Conservation (phyloP, 2,329 filamentous ascomycete genomes). For the Exophiala sp. region DNA sequence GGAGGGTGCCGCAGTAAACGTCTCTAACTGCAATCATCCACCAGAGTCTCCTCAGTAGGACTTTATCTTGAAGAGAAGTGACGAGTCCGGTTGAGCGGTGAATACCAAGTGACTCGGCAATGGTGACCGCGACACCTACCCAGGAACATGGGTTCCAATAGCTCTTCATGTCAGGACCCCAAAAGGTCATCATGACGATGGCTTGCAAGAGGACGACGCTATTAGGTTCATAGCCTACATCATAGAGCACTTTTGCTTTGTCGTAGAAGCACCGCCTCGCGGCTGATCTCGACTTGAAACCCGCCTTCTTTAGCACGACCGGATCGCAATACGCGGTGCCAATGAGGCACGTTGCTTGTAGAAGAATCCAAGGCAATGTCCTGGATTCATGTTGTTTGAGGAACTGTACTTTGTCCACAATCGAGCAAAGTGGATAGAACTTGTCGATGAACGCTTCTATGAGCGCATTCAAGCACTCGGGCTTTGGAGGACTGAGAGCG, state of each 20-base stretch:
- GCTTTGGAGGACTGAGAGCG: slow-evolving; percentile 5
- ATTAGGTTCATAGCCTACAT: slow-evolving; percentile 31
- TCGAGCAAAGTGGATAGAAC: slow-evolving; percentile 15
- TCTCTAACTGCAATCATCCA: slow-evolving; percentile 26
- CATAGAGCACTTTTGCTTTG: slow-evolving; percentile 31
- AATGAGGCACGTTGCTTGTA: slow-evolving; percentile 29
- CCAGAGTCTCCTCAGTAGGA: slow-evolving; percentile 23
- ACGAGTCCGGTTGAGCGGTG: slow-evolving; percentile 24
- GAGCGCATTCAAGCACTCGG: slow-evolving; percentile 3
- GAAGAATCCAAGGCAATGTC: slow-evolving; percentile 20
- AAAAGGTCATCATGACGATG: slow-evolving; percentile 30
- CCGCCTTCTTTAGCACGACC: slow-evolving; percentile 24
- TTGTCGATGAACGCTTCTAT: slow-evolving; percentile 11
- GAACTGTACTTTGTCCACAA: slow-evolving; percentile 12
- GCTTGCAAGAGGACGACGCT: slow-evolving; percentile 28
- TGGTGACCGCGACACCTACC: slow-evolving; percentile 28
- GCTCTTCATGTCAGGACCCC: slow-evolving; percentile 32
- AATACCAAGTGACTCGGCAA: slow-evolving; percentile 31
- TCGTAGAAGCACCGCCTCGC: slow-evolving; percentile 31
- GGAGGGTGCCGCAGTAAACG: slow-evolving; percentile 13
- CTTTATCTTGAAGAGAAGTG: slow-evolving; percentile 1
- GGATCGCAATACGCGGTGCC: slow-evolving; percentile 27
- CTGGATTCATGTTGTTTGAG: slow-evolving; percentile 1
- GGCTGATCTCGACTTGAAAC: slow-evolving; percentile 26
- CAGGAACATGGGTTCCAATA: slow-evolving; percentile 30